Evolutionary conservation across 208 protist genomes (phyloP).

Genomic region (Leptomonas pyrrhocoris): DNA sequence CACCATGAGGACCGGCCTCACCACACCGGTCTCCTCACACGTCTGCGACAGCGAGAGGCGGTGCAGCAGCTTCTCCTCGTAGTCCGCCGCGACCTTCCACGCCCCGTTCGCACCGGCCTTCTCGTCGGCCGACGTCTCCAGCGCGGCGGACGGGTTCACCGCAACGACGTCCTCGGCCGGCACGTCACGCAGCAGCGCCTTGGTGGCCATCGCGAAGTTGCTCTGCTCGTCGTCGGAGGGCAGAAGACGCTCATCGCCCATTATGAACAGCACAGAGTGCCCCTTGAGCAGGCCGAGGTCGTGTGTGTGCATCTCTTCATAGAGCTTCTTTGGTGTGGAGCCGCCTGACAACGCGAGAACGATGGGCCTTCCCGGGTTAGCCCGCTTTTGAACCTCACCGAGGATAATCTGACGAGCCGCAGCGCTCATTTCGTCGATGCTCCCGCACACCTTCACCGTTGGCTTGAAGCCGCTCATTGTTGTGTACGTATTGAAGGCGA

Average conservation of each 20-base stretch:
- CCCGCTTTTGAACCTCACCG: constrained; percentile 14
- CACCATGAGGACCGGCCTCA: constrained; percentile 43
- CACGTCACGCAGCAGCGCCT: constrained; percentile 61
- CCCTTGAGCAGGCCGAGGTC: constrained; percentile 46
- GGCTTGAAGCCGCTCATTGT: constrained; percentile 43
- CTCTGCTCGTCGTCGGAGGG: constrained; percentile 47
- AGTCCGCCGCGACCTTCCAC: constrained; percentile 41
- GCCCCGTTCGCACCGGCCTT: constrained; percentile 42
- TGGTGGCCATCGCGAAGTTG: constrained; percentile 71
- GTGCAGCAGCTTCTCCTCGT: constrained; percentile 34
- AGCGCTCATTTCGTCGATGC: constrained; percentile 39
- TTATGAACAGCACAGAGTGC: constrained; percentile 53
- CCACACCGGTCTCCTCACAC: constrained; percentile 3
- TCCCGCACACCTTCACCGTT: constrained; percentile 42
- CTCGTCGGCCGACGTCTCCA: constrained; percentile 35
- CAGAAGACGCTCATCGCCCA: constrained; percentile 78
- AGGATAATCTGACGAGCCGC: constrained; percentile 51
- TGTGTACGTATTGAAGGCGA: no score
- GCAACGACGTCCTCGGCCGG: constrained; percentile 45
- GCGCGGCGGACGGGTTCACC: constrained; percentile 41
- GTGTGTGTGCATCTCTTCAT: constrained; percentile 48
- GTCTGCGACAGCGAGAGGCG: constrained; percentile 12
- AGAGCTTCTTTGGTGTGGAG: constrained; percentile 68
- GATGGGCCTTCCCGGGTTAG: constrained; percentile 15
- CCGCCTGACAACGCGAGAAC: constrained; percentile 79